Evolutionary conservation across 176 grass and related monocot genomes (phyloP).

Genomic region (Juncus effusus): DNA sequence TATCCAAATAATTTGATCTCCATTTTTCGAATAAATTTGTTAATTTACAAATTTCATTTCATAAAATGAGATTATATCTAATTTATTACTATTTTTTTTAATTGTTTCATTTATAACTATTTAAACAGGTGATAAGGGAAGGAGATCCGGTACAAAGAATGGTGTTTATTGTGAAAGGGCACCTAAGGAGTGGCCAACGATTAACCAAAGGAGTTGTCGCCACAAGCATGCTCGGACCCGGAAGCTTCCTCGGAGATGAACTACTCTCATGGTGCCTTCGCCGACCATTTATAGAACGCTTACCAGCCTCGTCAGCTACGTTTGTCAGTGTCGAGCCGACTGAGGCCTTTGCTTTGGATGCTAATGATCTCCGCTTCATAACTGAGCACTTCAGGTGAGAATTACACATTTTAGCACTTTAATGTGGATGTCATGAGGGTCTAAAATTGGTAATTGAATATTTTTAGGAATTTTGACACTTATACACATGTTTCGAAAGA

Average conservation of each 20-base stretch:
- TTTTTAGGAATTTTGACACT: no score
- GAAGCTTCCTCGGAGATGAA: conserved; percentile 93
- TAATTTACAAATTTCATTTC: no score
- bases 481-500: no score
- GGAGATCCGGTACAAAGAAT: conserved; percentile 90
- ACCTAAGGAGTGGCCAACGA: conserved; percentile 64
- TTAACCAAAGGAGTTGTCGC: conserved; percentile 80
- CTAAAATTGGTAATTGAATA: no score
- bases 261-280: conserved; percentile 95
- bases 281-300: conserved; percentile 60
- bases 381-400: conserved; percentile 74
- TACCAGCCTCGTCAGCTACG: conserved; percentile 67
- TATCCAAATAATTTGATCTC: no score
- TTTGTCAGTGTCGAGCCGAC: conserved; percentile 73
- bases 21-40: no score
- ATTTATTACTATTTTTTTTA: conserved; percentile 2
- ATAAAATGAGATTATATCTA: not conserved
- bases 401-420: no score
- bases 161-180: conserved; percentile 83
- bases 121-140: conserved; percentile 68
- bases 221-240: conserved; percentile 53
- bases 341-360: conserved; percentile 69
- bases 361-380: conserved; percentile 79
- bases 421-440: no score
- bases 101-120: conserved; percentile 4